phyloP scores from a whole-genome alignment of 306 rosid genomes.

The Oxytropis ochrocephala region DNA sequence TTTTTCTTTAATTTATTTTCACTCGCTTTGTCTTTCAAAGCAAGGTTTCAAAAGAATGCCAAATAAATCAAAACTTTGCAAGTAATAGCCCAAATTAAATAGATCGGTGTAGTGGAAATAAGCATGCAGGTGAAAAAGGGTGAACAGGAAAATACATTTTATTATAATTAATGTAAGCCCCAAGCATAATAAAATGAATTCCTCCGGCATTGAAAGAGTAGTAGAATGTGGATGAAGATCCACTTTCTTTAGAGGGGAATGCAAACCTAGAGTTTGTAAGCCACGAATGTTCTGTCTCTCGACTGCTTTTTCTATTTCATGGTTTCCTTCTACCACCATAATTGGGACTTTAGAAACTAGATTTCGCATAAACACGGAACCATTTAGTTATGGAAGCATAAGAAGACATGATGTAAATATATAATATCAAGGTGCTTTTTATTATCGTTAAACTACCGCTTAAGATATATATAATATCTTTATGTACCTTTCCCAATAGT shows the following conservation, averaged over 20 bases:
- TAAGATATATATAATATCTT: background rate
- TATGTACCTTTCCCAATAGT: conserved; percentile 81
- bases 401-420: background rate
- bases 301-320: conserved; percentile 67
- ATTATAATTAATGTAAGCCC: conserved; percentile 54
- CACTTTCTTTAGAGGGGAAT: conserved; percentile 72
- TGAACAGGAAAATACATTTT: conserved; percentile 35
- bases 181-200: conserved; percentile 84
- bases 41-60: background rate
- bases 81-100: background rate
- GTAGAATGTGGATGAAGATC: conserved; percentile 69
- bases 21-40: background rate
- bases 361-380: conserved; percentile 71
- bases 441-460: background rate
- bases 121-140: background rate
- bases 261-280: conserved; percentile 90
- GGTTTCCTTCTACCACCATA: conserved; percentile 91
- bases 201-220: conserved; percentile 88
- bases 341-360: conserved; percentile 68
- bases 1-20: background rate
- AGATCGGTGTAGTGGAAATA: background rate
- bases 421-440: background rate
- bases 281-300: conserved; percentile 40
- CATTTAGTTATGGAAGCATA: conserved; percentile 7
- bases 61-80: background rate